Evolutionary conservation across 2,329 filamentous ascomycete genomes (phyloP).

Genomic region (Kalmusia sp.): DNA sequence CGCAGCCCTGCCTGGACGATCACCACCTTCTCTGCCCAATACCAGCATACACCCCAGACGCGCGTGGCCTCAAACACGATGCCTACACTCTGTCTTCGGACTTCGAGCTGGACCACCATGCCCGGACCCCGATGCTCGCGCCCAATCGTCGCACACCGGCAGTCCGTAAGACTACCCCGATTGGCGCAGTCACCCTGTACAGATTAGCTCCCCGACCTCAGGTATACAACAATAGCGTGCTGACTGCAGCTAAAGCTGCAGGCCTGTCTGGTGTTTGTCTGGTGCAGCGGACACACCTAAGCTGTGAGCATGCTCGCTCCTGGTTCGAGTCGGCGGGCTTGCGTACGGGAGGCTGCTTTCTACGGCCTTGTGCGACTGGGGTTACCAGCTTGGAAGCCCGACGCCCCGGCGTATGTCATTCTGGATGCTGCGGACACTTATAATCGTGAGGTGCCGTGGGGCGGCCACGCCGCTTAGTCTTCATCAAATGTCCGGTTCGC

Average conservation of each 20-base stretch:
- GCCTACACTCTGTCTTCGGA: constrained; percentile 23
- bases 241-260: constrained; percentile 28
- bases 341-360: constrained; percentile 8
- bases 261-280: constrained; percentile 23
- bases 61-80: not conserved
- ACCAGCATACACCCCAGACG: not conserved
- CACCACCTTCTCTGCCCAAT: not conserved
- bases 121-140: constrained; percentile 24
- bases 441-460: constrained; percentile 17
- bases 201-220: constrained; percentile 24
- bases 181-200: constrained; percentile 22
- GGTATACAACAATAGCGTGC: constrained; percentile 28
- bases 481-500: constrained; percentile 22
- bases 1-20: constrained; percentile 4
- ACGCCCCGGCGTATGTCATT: constrained; percentile 18
- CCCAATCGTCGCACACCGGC: constrained; percentile 25
- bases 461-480: constrained; percentile 14
- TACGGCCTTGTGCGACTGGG: constrained; percentile 13
- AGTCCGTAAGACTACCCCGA: constrained; percentile 23
- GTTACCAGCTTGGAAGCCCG: constrained; percentile 29
- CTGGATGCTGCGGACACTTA: constrained; percentile 17
- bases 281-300: constrained; percentile 18
- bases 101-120: constrained; percentile 31
- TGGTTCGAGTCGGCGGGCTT: constrained; percentile 1
- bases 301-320: not conserved